Evolutionary conservation across 1,284 basidiomycete species (phyloP).

Genomic region (Heterobasidion occidentale): DNA sequence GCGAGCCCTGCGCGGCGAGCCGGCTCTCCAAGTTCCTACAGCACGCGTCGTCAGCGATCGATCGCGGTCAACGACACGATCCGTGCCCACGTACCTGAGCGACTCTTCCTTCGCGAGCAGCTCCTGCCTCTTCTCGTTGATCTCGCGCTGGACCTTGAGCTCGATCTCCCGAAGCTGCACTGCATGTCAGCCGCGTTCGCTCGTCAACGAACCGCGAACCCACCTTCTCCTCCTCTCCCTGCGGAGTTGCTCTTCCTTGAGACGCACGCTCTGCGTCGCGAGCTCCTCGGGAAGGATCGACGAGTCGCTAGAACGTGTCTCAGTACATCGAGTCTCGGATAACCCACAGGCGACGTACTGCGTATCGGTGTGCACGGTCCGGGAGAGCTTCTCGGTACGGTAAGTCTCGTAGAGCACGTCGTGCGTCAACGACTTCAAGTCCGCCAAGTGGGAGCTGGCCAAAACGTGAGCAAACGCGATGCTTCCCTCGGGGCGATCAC

Average conservation of each 20-base stretch:
- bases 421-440: conserved; percentile 92
- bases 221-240: conserved; percentile 97
- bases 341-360: conserved; percentile 42
- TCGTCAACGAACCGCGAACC: conserved; percentile 6
- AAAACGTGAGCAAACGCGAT: background rate
- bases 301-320: conserved; percentile 49
- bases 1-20: conserved; percentile 72
- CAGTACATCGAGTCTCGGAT: background rate
- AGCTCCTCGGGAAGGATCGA: conserved; percentile 94
- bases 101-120: conserved; percentile 90
- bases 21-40: conserved; percentile 82
- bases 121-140: conserved; percentile 98
- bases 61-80: background rate
- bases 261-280: conserved; percentile 90
- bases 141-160: conserved; percentile 96
- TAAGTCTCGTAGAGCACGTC: conserved; percentile 95
- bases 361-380: conserved; percentile 82
- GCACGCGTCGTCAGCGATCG: conserved; percentile 2
- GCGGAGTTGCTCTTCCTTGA: conserved; percentile 98
- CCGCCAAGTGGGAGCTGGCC: conserved; percentile 84
- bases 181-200: background rate
- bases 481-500: conserved; percentile 8
- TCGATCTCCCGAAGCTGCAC: conserved; percentile 91
- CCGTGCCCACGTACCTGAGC: conserved; percentile 49
- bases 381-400: conserved; percentile 96